These are phyloP conservation scores for Aquilaria yunnanensis DNA, from an alignment of 345 rosid species.

Conservation along the genomic window DNA sequence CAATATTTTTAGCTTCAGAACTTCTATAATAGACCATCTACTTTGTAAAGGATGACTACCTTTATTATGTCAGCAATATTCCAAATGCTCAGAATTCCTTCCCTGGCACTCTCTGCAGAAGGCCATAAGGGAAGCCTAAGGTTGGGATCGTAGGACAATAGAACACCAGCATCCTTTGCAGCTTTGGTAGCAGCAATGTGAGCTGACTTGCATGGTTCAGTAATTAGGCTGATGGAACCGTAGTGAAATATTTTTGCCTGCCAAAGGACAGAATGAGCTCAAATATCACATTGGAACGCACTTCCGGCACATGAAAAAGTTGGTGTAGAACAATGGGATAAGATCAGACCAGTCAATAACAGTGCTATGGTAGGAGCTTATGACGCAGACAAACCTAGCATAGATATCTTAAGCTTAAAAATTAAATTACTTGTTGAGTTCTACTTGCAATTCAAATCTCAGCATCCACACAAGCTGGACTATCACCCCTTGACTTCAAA, in stretches of 20 bases:
- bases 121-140: slow-evolving; percentile 96
- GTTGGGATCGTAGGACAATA: slow-evolving; percentile 89
- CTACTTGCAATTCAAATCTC: neutral
- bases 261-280: slow-evolving; percentile 5
- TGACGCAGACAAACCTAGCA: neutral
- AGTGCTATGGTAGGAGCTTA: neutral
- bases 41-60: slow-evolving; percentile 27
- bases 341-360: neutral
- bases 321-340: neutral
- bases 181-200: slow-evolving; percentile 91
- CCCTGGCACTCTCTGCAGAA: slow-evolving; percentile 75
- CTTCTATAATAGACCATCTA: neutral
- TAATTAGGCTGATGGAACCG: slow-evolving; percentile 96
- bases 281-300: neutral
- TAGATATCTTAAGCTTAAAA: neutral
- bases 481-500: slow-evolving; percentile 1
- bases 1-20: neutral
- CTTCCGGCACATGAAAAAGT: neutral
- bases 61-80: slow-evolving; percentile 79
- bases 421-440: neutral
- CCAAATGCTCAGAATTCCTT: slow-evolving; percentile 87
- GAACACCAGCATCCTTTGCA: slow-evolving; percentile 85
- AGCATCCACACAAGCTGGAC: neutral
- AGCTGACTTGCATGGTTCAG: slow-evolving; percentile 93
- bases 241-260: slow-evolving; percentile 94